phyloP scores from a whole-genome alignment of 129 eudicot species.

The Arctium lappa region DNA sequence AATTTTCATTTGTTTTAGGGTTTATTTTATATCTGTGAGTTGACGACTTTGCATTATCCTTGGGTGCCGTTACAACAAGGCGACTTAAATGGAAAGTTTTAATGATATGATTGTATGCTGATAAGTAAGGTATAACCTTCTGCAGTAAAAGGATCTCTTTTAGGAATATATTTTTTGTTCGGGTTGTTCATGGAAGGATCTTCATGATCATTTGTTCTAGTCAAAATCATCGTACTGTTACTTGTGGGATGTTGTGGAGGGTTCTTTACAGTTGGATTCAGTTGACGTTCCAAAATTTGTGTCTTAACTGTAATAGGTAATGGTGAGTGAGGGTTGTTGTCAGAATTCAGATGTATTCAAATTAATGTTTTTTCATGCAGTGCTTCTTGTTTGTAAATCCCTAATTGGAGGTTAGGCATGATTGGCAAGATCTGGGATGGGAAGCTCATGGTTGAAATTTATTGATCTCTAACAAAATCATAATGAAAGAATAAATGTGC shows the following conservation, averaged over 20 bases:
- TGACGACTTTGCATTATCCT: neutral
- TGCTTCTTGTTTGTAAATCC: neutral
- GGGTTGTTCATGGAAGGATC: neutral
- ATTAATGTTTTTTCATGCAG: neutral
- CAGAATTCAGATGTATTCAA: neutral
- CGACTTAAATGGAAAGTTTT: neutral
- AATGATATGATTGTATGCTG: neutral
- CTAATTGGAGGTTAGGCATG: neutral
- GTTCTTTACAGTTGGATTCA: neutral
- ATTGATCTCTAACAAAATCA: neutral
- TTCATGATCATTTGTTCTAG: neutral
- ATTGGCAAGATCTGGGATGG: neutral
- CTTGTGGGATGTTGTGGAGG: neutral
- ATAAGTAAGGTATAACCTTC: neutral
- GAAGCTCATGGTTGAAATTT: neutral
- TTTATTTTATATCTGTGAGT: neutral
- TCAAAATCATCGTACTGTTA: neutral
- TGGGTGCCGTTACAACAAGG: neutral
- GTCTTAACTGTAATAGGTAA: neutral
- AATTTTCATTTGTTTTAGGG: neutral
- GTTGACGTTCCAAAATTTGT: neutral
- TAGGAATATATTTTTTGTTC: neutral
- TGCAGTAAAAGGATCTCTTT: neutral
- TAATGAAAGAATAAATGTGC: neutral
- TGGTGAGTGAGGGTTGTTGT: neutral